Base-by-base conservation (phyloP, 1,284 basidiomycete species). In the Trametes polyzona region DNA sequence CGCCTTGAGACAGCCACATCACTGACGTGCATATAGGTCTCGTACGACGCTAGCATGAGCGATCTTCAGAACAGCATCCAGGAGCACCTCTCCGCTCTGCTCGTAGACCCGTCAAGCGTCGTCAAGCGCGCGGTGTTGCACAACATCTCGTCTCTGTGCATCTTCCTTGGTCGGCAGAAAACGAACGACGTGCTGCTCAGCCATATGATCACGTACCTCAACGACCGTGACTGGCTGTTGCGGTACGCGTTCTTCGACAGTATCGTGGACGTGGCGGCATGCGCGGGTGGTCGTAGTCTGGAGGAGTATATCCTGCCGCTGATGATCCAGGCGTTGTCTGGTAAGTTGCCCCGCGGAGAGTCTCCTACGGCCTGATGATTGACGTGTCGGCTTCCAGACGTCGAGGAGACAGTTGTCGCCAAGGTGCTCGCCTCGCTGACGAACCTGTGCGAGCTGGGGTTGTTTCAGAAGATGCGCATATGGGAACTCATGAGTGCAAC, bases 181-280 rank as follows among this genome's bases (percentile, higher is more conserved):
- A 96, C 97, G 1, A 96, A 97, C 74, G 96, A 99, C 65, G 91
- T 96, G 3, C 78, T 99, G 6, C 78, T 99, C 19, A 95, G 94
- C 64, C 96, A 99, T 71, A 96, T 99, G 88, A 96, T 99, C 71
- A 99, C 97, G 0, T 99, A 98, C 69, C 82, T 99, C 64, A 99
- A 99, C 69, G 96, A 98, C 67, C 80, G 92, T 10, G 94, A 97
- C 69, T 98, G 96, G 96, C 75, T 92, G 21, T 76, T 99, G 41
- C 82, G 97, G 1, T 84, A 89, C 62, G 92, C 93, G 0, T 98
- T 99, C 72, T 98, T 98, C 68, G 95, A 97, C 69, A 93, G 92
- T 60, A 94, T 98, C 24, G 93, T 97, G 8, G 93, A 93, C 58
- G 93, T 99, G 2, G 96, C 95, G 6, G 92, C 91, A 0, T 95